Evolutionary conservation across 2,329 filamentous ascomycete genomes (phyloP).

Genomic region (Hypoxylon rubiginosum): DNA sequence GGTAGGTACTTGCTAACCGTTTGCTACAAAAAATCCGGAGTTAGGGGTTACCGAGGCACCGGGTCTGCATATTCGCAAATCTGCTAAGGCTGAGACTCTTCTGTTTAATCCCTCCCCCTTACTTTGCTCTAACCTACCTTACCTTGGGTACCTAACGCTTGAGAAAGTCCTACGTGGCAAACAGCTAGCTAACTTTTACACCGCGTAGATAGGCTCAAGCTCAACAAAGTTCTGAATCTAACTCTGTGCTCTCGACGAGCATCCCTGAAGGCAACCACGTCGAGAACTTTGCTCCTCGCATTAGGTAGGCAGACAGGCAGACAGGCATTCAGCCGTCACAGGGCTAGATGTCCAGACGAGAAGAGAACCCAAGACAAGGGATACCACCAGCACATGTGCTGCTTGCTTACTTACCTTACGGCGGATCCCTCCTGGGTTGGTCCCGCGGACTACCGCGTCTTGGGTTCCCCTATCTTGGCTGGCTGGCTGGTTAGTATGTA

Average conservation of each 20-base stretch:
- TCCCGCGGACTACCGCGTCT: not conserved
- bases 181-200: not conserved
- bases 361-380: not conserved
- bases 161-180: not conserved
- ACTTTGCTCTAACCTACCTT: not conserved
- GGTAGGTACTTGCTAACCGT: not conserved
- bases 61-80: slow-evolving; percentile 3
- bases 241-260: not conserved
- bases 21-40: not conserved
- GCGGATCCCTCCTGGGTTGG: not conserved
- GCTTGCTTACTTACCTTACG: not conserved
- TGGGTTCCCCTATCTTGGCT: not conserved
- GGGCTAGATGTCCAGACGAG: not conserved
- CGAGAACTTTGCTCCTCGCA: not conserved
- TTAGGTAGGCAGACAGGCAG: not conserved
- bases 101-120: not conserved
- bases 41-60: not conserved
- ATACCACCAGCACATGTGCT: not conserved
- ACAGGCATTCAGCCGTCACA: slow-evolving; percentile 1
- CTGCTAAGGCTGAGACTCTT: not conserved
- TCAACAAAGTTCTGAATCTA: not conserved
- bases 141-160: not conserved
- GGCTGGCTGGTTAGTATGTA: not conserved
- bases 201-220: not conserved
- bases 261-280: not conserved